Evolutionary conservation across 31 red algal species (phyloP).

Genomic region (Odonthalia washingtoniensis): DNA sequence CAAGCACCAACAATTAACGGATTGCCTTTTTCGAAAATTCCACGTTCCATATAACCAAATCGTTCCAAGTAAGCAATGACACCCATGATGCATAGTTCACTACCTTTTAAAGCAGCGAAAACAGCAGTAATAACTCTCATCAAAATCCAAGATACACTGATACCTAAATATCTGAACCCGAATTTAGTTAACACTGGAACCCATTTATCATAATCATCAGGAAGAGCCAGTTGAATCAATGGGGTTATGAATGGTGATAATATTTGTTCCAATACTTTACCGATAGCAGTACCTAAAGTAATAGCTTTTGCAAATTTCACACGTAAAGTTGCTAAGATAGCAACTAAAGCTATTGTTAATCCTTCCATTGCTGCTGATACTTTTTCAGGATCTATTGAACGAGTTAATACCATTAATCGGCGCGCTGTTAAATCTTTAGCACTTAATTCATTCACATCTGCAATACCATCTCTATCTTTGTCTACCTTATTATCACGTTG

Average conservation of each 20-base stretch:
- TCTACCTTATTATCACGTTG: slow-evolving; percentile 61
- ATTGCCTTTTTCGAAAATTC: slow-evolving; percentile 29
- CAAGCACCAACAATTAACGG: slow-evolving; percentile 19
- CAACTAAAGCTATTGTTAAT: slow-evolving; percentile 49
- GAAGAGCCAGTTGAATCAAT: slow-evolving; percentile 15
- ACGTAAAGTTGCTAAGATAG: slow-evolving; percentile 62
- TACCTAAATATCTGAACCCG: slow-evolving; percentile 54
- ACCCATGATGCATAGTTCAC: slow-evolving; percentile 41
- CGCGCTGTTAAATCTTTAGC: slow-evolving; percentile 40
- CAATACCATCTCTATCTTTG: slow-evolving; percentile 61
- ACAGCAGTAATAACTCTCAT: slow-evolving; percentile 38
- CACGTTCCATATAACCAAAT: slow-evolving; percentile 5
- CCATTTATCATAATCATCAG: slow-evolving; percentile 58
- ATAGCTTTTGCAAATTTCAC: slow-evolving; percentile 63
- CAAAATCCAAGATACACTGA: slow-evolving; percentile 53
- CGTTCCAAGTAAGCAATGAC: slow-evolving; percentile 48
- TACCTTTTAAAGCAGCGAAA: slow-evolving; percentile 45
- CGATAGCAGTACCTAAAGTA: slow-evolving; percentile 65
- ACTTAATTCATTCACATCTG: slow-evolving; percentile 58
- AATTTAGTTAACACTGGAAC: slow-evolving; percentile 55
- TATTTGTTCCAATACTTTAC: slow-evolving; percentile 45
- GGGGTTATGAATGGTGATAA: slow-evolving; percentile 35
- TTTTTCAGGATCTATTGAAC: slow-evolving; percentile 52
- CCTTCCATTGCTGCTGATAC: slow-evolving; percentile 69
- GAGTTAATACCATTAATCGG: slow-evolving; percentile 43